These are phyloP conservation scores for Sporothrix humicola DNA, from an alignment of 2,329 filamentous ascomycete species.

Conservation along the genomic window DNA sequence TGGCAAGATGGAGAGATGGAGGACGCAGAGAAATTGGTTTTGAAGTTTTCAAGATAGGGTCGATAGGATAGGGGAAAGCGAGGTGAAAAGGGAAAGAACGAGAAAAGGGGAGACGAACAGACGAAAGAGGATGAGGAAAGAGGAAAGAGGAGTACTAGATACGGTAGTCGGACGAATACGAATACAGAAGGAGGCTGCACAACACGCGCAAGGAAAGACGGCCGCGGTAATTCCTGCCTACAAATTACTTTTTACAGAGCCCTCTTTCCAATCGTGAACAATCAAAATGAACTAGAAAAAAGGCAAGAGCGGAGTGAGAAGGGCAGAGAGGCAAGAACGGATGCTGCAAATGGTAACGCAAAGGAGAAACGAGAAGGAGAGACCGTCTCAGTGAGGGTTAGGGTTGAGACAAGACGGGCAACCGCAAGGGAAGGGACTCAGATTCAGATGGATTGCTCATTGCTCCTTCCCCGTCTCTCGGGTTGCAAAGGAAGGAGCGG, in stretches of 20 bases:
- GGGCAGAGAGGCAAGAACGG: background rate
- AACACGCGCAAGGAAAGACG: background rate
- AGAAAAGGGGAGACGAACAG: background rate
- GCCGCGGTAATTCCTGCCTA: background rate
- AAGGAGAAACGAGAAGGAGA: slow-evolving; percentile 21
- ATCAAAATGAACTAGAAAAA: background rate
- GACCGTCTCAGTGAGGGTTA: slow-evolving; percentile 3
- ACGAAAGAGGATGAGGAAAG: background rate
- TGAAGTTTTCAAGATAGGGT: background rate
- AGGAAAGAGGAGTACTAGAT: background rate
- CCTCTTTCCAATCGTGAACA: background rate
- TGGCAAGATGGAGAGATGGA: background rate
- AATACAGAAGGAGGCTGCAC: slow-evolving; percentile 24
- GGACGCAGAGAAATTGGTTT: background rate
- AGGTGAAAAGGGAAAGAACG: background rate
- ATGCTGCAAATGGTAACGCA: slow-evolving; percentile 1
- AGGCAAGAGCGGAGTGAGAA: background rate
- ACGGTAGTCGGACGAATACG: slow-evolving; percentile 20
- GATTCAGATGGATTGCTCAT: background rate
- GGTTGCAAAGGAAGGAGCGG: slow-evolving; percentile 8
- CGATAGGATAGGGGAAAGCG: background rate
- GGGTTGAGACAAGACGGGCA: background rate
- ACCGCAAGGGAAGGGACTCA: slow-evolving; percentile 3
- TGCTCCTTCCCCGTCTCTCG: slow-evolving; percentile 21
- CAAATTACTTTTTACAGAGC: background rate